These are phyloP conservation scores for Brassica incana DNA, from an alignment of 345 rosid species.

Conservation along the genomic window DNA sequence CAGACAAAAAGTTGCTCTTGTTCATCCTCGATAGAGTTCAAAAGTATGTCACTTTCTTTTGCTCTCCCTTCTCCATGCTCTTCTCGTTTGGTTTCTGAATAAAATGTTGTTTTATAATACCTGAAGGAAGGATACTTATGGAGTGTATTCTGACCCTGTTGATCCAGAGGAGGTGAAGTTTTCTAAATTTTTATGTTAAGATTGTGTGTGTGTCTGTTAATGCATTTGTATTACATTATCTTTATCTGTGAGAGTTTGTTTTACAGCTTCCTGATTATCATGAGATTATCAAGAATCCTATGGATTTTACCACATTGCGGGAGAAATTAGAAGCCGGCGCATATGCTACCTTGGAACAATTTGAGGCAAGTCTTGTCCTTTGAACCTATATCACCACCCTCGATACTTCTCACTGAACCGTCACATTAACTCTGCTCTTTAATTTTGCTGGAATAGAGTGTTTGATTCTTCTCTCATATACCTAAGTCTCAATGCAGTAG, in stretches of 20 bases:
- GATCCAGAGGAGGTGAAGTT: conserved; percentile 73
- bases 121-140: conserved; percentile 89
- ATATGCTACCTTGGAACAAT: conserved; percentile 66
- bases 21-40: conserved; percentile 98
- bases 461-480: not conserved
- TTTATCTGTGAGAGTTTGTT: conserved; percentile 13
- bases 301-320: conserved; percentile 81
- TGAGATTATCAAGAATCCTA: conserved; percentile 73
- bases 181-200: not conserved
- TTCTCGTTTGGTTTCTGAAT: conserved; percentile 9
- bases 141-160: conserved; percentile 90
- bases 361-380: conserved; percentile 62
- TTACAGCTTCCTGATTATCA: conserved; percentile 88
- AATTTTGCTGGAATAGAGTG: not conserved
- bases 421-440: not conserved
- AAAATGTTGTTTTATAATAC: not conserved
- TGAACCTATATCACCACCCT: not conserved
- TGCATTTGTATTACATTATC: not conserved
- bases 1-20: conserved; percentile 90
- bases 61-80: not conserved
- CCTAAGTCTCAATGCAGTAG: not conserved
- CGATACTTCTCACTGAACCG: not conserved
- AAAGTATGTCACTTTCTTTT: conserved; percentile 56
- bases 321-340: conserved; percentile 60
- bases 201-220: not conserved